These are phyloP conservation scores for Juncus effusus DNA, from an alignment of 176 grass and related monocot genomes.

Conservation along the genomic window DNA sequence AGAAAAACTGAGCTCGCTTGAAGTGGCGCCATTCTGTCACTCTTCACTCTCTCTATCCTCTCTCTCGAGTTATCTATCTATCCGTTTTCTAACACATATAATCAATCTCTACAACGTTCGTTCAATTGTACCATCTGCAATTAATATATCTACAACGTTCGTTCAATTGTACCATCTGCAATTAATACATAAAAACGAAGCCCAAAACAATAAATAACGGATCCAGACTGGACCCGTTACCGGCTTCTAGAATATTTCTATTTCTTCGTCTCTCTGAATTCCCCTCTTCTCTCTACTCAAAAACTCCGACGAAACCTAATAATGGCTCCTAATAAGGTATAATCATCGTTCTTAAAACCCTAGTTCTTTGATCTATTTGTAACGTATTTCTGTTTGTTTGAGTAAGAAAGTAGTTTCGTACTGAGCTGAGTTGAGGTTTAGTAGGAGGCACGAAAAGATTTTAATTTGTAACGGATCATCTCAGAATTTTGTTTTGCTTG, in stretches of 20 bases:
- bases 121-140: background rate
- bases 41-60: slow-evolving; percentile 19
- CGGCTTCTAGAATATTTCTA: too few species aligned
- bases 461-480: too few species aligned
- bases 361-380: background rate
- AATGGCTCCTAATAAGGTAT: slow-evolving; percentile 38
- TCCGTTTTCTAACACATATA: background rate
- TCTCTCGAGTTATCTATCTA: slow-evolving; percentile 27
- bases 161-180: background rate
- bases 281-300: background rate
- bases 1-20: slow-evolving; percentile 11
- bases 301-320: background rate
- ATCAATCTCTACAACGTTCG: background rate
- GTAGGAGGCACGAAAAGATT: too few species aligned
- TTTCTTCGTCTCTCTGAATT: background rate
- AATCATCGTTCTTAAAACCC: slow-evolving; percentile 12
- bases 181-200: background rate
- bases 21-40: slow-evolving; percentile 12
- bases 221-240: background rate
- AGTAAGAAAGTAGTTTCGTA: background rate
- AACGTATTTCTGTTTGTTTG: background rate
- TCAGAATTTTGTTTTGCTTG: too few species aligned
- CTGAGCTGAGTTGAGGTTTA: background rate
- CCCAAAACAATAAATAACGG: background rate
- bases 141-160: slow-evolving; percentile 1